These are phyloP conservation scores for Chlorella ohadii DNA, from an alignment of 139 green algal species.

Conservation along the genomic window DNA sequence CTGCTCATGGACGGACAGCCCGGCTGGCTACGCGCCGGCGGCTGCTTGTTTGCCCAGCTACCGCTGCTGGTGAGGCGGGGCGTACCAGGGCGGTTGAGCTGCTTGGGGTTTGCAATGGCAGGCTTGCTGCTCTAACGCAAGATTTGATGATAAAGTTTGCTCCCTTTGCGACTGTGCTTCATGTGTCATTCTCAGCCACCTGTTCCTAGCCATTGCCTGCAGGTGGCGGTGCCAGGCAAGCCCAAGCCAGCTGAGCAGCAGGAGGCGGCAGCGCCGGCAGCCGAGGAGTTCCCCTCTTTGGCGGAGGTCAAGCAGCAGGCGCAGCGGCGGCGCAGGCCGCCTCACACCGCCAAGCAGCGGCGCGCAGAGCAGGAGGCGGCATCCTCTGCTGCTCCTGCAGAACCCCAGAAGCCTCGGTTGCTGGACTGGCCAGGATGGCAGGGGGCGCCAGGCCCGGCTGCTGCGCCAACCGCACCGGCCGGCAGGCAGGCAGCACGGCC, in stretches of 20 bases:
- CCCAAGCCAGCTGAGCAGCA: background rate
- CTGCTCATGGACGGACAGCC: constrained; percentile 24
- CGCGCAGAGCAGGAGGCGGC: background rate
- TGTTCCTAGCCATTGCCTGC: background rate
- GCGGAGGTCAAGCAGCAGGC: background rate
- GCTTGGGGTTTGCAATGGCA: too few relatives aligned
- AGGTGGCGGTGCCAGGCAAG: constrained; percentile 10
- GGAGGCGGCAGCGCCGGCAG: background rate
- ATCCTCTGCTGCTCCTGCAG: background rate
- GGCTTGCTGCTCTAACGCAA: too few relatives aligned
- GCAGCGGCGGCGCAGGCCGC: background rate
- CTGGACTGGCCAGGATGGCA: constrained; percentile 22
- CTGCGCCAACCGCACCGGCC: background rate
- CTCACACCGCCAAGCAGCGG: background rate
- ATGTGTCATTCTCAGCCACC: background rate
- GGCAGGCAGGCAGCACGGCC: background rate
- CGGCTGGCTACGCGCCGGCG: constrained; percentile 17
- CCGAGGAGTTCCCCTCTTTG: background rate
- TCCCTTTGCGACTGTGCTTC: background rate
- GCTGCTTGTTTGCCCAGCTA: constrained; percentile 7
- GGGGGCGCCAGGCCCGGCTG: background rate
- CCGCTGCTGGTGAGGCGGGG: background rate
- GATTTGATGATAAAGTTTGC: too few relatives aligned
- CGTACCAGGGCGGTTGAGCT: too few relatives aligned
- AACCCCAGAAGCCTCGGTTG: background rate